Percentiles rank a stretch among this genome's conserved stretches.
phyloP scores from a whole-genome alignment of 2,329 filamentous ascomycete species.

The Penicillium sp. region DNA sequence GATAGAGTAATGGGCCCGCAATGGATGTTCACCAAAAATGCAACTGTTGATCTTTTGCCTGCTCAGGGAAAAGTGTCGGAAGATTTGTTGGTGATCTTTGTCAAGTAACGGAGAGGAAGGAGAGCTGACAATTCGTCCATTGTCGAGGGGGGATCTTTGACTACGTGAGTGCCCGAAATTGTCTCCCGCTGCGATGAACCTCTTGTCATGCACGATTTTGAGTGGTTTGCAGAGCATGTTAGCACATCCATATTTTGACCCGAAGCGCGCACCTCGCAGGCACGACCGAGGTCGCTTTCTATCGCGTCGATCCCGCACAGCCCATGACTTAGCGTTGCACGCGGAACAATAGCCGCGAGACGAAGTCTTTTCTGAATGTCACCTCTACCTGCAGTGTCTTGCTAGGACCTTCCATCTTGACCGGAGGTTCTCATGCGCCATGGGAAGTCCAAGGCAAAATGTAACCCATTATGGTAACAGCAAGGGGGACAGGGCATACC shows the following conservation, averaged over 20 bases:
- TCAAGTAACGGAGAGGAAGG: not conserved
- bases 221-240: not conserved
- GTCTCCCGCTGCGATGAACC: too few species aligned
- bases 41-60: constrained; percentile 12
- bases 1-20: constrained; percentile 2
- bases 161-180: too few species aligned
- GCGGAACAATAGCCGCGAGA: not conserved
- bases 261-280: not conserved
- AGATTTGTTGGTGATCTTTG: not conserved
- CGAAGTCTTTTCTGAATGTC: constrained; percentile 6
- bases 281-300: not conserved
- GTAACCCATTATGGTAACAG: constrained; percentile 5
- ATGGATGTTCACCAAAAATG: constrained; percentile 7
- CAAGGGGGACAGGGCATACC: constrained; percentile 6
- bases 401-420: not conserved
- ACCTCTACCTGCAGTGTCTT: constrained; percentile 1
- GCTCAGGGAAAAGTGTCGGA: not conserved
- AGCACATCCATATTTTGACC: not conserved
- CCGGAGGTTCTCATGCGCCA: not conserved
- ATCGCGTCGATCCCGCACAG: not conserved
- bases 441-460: constrained; percentile 3
- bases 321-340: constrained; percentile 5
- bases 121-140: too few species aligned
- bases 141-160: too few species aligned
- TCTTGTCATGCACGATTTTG: too few species aligned